phyloP scores from a whole-genome alignment of 176 grass and related monocot species.

The Aegilops speltoides region DNA sequence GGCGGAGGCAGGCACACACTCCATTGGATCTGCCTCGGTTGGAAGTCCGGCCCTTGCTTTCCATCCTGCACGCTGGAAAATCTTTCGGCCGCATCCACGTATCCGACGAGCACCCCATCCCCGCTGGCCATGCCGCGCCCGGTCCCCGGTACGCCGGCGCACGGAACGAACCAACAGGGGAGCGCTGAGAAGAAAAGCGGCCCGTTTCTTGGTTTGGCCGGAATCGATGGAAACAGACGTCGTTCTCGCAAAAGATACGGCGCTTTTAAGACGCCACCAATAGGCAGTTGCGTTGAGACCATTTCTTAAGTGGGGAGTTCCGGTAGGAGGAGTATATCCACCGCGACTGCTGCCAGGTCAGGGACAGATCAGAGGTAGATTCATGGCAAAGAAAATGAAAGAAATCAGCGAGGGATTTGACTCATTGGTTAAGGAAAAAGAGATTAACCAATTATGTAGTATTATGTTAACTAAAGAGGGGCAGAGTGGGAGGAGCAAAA shows the following conservation, averaged over 20 bases:
- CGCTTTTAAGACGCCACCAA: constrained; percentile 16
- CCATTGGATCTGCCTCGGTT: background rate
- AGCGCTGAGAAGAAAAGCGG: background rate
- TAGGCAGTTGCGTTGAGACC: background rate
- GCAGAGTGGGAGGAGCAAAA: constrained; percentile 26
- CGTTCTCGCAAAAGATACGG: constrained; percentile 29
- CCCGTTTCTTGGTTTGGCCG: background rate
- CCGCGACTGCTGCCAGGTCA: constrained; percentile 30
- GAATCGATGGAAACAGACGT: constrained; percentile 4
- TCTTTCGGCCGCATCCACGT: background rate
- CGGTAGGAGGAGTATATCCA: constrained; percentile 1
- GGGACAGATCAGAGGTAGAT: constrained; percentile 24
- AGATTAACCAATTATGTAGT: background rate
- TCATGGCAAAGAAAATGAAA: background rate
- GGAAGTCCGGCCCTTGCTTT: background rate
- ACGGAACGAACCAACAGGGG: background rate
- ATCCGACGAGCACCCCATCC: background rate
- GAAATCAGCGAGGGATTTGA: background rate
- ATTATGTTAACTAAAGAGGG: background rate
- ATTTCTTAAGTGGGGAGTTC: background rate
- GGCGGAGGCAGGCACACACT: background rate
- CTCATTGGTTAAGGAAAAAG: background rate
- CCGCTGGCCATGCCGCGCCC: background rate
- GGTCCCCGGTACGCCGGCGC: background rate
- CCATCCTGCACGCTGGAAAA: background rate